These are phyloP conservation scores for Fusarium subglutinans DNA, from an alignment of 2,329 filamentous ascomycete genomes.

Conservation along the genomic window DNA sequence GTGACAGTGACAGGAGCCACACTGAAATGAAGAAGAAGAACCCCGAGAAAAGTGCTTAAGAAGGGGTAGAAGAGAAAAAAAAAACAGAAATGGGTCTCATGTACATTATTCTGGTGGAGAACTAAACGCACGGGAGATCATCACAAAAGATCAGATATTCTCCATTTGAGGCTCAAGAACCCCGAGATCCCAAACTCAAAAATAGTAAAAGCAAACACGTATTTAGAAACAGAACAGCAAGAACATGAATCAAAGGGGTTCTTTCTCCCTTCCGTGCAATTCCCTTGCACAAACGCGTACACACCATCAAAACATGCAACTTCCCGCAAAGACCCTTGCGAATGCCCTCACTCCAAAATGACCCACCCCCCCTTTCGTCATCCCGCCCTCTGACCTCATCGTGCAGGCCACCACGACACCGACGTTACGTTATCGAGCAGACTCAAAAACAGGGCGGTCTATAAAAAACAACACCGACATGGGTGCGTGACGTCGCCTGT, in stretches of 20 bases:
- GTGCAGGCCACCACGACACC: slow-evolving; percentile 30
- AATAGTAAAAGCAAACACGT: neutral
- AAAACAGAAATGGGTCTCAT: neutral
- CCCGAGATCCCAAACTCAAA: neutral
- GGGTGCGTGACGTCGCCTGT: slow-evolving; percentile 15
- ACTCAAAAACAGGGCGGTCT: slow-evolving; percentile 31
- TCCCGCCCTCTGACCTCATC: slow-evolving; percentile 45
- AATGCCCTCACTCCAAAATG: slow-evolving; percentile 15
- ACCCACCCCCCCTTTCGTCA: slow-evolving; percentile 38
- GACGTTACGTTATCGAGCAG: neutral
- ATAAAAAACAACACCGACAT: slow-evolving; percentile 25
- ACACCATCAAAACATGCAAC: slow-evolving; percentile 13
- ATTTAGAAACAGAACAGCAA: neutral
- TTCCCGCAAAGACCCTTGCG: slow-evolving; percentile 18
- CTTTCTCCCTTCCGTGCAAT: slow-evolving; percentile 8
- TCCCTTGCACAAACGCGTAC: neutral
- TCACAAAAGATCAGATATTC: slow-evolving; percentile 13
- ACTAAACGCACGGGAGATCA: slow-evolving; percentile 35
- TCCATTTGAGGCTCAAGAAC: slow-evolving; percentile 29
- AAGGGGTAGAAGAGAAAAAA: neutral
- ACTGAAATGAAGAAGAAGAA: neutral
- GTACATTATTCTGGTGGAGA: slow-evolving; percentile 25
- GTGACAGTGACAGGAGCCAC: slow-evolving; percentile 29
- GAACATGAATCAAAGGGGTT: neutral
- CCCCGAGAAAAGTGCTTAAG: neutral